phyloP scores from a whole-genome alignment of 352 stramenopile genomes.

The Aphanomyces euteiches region DNA sequence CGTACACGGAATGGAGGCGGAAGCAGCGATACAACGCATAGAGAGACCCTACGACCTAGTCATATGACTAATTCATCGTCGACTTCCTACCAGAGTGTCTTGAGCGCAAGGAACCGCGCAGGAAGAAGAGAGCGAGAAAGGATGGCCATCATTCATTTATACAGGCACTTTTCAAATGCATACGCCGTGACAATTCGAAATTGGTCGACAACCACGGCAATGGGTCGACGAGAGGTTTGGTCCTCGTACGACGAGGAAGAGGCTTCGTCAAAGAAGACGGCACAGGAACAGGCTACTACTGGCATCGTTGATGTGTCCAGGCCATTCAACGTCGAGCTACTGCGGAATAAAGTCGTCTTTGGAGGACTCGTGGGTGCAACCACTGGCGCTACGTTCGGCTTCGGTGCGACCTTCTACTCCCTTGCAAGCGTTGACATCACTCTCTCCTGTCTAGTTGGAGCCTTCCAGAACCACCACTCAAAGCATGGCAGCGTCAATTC shows the following conservation, averaged over 20 bases:
- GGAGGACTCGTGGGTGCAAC: constrained; percentile 73
- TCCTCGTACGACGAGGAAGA: constrained; percentile 59
- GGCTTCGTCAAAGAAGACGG: constrained; percentile 28
- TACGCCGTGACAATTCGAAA: too few relatives aligned
- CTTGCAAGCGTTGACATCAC: too few relatives aligned
- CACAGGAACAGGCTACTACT: constrained; percentile 20
- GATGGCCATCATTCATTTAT: too few relatives aligned
- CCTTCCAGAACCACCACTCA: constrained; percentile 57
- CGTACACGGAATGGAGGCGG: not conserved
- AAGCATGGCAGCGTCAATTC: constrained; percentile 49
- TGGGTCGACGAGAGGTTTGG: constrained; percentile 80
- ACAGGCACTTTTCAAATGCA: too few relatives aligned
- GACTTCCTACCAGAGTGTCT: too few relatives aligned
- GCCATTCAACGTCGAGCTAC: constrained; percentile 41
- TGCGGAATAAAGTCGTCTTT: constrained; percentile 75
- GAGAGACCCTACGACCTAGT: too few relatives aligned
- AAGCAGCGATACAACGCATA: not conserved
- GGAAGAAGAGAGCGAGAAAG: too few relatives aligned
- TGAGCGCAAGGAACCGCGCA: too few relatives aligned
- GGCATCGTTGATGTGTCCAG: constrained; percentile 32
- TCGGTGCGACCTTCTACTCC: constrained; percentile 40
- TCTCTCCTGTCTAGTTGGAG: constrained; percentile 45
- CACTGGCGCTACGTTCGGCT: constrained; percentile 69
- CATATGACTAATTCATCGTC: too few relatives aligned
- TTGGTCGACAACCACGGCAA: constrained; percentile 22